Evolutionary conservation across 176 grass and related monocot species (phyloP).

Genomic region (Aegilops longissima): DNA sequence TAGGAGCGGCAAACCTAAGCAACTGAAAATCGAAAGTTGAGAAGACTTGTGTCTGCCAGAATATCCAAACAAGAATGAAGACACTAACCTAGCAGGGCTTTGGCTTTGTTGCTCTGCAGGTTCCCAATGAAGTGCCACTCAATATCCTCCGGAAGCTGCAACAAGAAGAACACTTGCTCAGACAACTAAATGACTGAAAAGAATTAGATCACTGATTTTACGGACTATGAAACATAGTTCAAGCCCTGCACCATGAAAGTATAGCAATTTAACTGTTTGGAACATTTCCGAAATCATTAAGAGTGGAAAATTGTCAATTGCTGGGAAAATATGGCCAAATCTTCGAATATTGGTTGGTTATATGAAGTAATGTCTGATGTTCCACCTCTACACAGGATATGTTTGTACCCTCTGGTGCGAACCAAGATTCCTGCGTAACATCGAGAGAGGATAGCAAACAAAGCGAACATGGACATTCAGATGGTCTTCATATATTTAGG

Average conservation of each 20-base stretch:
- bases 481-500: neutral
- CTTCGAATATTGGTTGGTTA: neutral
- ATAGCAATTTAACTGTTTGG: neutral
- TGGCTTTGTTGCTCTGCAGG: constrained; percentile 95
- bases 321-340: neutral
- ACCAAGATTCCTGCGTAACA: neutral
- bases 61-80: constrained; percentile 2
- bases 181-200: neutral
- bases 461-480: neutral
- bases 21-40: neutral
- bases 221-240: neutral
- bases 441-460: neutral
- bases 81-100: constrained; percentile 64
- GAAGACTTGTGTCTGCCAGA: neutral
- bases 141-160: constrained; percentile 89
- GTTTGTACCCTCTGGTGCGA: neutral
- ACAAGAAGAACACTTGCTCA: constrained; percentile 31
- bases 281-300: neutral
- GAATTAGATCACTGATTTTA: neutral
- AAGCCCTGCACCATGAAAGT: neutral
- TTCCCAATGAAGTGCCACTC: constrained; percentile 98
- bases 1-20: neutral
- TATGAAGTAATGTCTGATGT: neutral
- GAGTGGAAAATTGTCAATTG: neutral
- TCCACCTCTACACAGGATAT: neutral